A percentile compares a stretch with the other conserved stretches of the same genome.
These are phyloP conservation scores for Manihot esculenta DNA, from an alignment of 441 rosid species.

Conservation along the genomic window DNA sequence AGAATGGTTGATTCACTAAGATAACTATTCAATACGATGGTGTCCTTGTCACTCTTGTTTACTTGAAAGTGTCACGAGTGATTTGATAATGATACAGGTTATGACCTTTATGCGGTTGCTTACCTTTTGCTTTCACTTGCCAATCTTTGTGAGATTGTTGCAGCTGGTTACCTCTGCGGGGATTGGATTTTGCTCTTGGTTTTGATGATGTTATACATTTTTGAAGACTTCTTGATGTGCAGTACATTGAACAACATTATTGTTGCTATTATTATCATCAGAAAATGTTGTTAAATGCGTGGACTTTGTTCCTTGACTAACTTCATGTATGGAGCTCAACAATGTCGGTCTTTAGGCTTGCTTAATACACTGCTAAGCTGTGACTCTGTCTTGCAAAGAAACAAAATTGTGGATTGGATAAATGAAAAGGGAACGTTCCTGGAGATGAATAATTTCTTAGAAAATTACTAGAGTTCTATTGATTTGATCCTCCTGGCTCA, in stretches of 20 bases:
- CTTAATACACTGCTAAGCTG: not conserved
- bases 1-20: slow-evolving; percentile 60
- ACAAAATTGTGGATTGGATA: not conserved
- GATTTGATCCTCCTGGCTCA: not conserved
- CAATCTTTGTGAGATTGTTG: not conserved
- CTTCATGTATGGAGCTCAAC: not conserved
- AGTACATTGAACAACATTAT: not conserved
- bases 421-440: not conserved
- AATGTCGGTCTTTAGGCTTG: not conserved
- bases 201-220: not conserved
- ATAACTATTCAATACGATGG: slow-evolving; percentile 20
- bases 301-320: not conserved
- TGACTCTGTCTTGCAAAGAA: not conserved
- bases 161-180: not conserved
- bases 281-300: not conserved
- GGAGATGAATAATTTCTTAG: too few relatives aligned
- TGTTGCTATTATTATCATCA: not conserved
- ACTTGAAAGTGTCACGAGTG: not conserved
- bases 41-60: not conserved
- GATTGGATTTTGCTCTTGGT: not conserved
- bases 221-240: not conserved
- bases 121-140: not conserved
- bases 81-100: not conserved
- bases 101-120: not conserved
- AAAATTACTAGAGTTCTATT: too few relatives aligned